Evolutionary conservation across 352 stramenopile species (phyloP).

Genomic region (Phytophthora pluvialis): DNA sequence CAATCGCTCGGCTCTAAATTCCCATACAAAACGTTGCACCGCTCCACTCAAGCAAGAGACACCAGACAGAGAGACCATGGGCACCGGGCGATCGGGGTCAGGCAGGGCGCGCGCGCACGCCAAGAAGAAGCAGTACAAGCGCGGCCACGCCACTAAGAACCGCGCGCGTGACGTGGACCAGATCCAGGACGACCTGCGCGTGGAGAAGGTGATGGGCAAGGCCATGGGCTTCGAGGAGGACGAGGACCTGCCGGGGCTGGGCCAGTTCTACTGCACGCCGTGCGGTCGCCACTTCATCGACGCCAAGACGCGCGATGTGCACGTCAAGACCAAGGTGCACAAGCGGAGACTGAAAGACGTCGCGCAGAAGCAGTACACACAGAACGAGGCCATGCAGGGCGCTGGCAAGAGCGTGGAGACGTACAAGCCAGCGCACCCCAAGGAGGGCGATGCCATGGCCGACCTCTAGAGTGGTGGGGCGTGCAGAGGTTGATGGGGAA

Average conservation of each 20-base stretch:
- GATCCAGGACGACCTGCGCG: conserved; percentile 86
- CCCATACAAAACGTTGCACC: conserved; percentile 12
- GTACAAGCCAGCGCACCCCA: conserved; percentile 65
- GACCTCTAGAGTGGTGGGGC: conserved; percentile 39
- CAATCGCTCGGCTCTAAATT: conserved; percentile 33
- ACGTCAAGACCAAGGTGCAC: conserved; percentile 88
- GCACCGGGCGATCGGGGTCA: conserved; percentile 48
- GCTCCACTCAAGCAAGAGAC: conserved; percentile 8
- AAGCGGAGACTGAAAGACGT: conserved; percentile 90
- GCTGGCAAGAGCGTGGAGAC: conserved; percentile 77
- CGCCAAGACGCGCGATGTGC: conserved; percentile 75
- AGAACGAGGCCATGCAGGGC: conserved; percentile 80
- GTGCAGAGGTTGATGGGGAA: background rate
- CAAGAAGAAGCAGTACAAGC: conserved; percentile 92
- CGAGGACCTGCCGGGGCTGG: conserved; percentile 85
- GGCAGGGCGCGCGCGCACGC: conserved; percentile 72
- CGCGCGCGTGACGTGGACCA: conserved; percentile 84
- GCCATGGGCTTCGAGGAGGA: conserved; percentile 76
- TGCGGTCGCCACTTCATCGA: conserved; percentile 89
- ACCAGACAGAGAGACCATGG: conserved; percentile 18
- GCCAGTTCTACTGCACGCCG: conserved; percentile 90
- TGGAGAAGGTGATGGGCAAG: conserved; percentile 69
- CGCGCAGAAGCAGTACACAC: conserved; percentile 90
- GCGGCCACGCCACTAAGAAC: conserved; percentile 82
- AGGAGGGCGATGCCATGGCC: conserved; percentile 57